Percentiles rank a stretch among this genome's conserved stretches.
Evolutionary conservation across 352 stramenopile species (phyloP).

Genomic region (Globisporangium sylvaticum): DNA sequence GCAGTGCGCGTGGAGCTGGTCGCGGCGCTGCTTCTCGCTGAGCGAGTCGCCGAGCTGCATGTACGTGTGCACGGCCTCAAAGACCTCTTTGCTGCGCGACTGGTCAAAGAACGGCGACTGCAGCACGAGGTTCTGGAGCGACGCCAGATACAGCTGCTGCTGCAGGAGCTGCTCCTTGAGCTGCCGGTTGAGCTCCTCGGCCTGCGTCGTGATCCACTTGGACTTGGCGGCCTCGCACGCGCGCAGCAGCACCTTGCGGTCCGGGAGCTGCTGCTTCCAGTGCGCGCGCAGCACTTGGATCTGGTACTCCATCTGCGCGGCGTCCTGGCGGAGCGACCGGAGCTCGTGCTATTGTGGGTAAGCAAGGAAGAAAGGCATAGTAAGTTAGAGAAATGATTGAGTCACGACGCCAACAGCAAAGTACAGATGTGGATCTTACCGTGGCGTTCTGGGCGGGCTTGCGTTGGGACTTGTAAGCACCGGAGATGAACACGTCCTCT

Average conservation of each 20-base stretch:
- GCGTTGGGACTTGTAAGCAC: slow-evolving; percentile 27
- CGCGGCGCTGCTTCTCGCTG: slow-evolving; percentile 21
- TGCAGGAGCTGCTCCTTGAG: slow-evolving; percentile 57
- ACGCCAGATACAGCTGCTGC: slow-evolving; percentile 62
- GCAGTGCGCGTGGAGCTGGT: slow-evolving; percentile 32
- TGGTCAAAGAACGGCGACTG: slow-evolving; percentile 44
- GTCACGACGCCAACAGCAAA: neutral
- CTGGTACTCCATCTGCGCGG: slow-evolving; percentile 34
- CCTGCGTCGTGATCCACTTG: slow-evolving; percentile 47
- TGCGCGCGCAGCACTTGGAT: slow-evolving; percentile 37
- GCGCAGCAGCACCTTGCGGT: slow-evolving; percentile 24
- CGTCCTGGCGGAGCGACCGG: slow-evolving; percentile 40
- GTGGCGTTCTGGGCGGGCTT: slow-evolving; percentile 33
- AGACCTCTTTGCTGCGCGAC: slow-evolving; percentile 50
- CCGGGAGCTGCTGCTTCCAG: slow-evolving; percentile 37
- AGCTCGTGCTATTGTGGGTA: slow-evolving; percentile 37
- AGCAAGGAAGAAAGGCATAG: neutral
- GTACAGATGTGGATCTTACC: slow-evolving; percentile 14
- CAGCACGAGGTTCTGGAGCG: slow-evolving; percentile 46
- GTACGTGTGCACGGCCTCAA: slow-evolving; percentile 42
- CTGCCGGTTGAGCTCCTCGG: slow-evolving; percentile 44
- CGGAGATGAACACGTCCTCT: slow-evolving; percentile 33
- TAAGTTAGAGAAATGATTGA: neutral
- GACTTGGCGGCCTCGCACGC: slow-evolving; percentile 47
- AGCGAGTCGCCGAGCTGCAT: slow-evolving; percentile 20